Evolutionary conservation across 2,329 filamentous ascomycete species (phyloP).

Genomic region (Diaporthe batatas): DNA sequence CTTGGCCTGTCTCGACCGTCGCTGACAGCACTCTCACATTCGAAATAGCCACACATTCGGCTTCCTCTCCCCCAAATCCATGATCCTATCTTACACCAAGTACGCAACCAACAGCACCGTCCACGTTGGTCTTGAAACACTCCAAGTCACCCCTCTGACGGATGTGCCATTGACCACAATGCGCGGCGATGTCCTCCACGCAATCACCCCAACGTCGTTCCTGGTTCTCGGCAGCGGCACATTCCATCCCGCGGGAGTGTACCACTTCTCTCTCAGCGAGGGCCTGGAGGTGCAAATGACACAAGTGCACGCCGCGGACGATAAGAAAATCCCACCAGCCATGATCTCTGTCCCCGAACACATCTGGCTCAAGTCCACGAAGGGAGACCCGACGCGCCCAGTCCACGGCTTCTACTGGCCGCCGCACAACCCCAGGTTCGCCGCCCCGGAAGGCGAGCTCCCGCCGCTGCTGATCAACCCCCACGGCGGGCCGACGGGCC

Average conservation of each 20-base stretch:
- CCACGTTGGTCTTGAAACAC: constrained; percentile 51
- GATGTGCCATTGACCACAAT: constrained; percentile 52
- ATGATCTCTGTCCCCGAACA: constrained; percentile 55
- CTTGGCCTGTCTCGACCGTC: background rate
- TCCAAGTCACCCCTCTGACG: constrained; percentile 48
- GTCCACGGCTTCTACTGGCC: constrained; percentile 63
- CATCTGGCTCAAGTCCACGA: constrained; percentile 49
- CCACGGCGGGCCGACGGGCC: constrained; percentile 66
- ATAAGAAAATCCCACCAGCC: constrained; percentile 46
- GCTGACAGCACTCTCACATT: background rate
- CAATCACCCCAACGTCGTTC: constrained; percentile 52
- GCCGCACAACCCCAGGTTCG: constrained; percentile 61
- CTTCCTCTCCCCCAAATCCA: constrained; percentile 50
- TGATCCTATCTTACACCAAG: constrained; percentile 50
- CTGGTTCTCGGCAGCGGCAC: constrained; percentile 54
- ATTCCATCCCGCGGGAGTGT: constrained; percentile 50
- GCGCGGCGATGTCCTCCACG: constrained; percentile 50
- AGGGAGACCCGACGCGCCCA: constrained; percentile 48
- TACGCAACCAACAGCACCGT: constrained; percentile 32
- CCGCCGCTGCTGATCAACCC: constrained; percentile 64
- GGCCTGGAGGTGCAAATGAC: constrained; percentile 42
- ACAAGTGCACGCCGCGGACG: constrained; percentile 51
- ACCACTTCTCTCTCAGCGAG: constrained; percentile 50
- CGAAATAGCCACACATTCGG: constrained; percentile 31
- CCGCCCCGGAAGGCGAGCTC: constrained; percentile 52